Conservation (phyloP, 345 rosid species). For the Eucalyptus sideroxylon region DNA sequence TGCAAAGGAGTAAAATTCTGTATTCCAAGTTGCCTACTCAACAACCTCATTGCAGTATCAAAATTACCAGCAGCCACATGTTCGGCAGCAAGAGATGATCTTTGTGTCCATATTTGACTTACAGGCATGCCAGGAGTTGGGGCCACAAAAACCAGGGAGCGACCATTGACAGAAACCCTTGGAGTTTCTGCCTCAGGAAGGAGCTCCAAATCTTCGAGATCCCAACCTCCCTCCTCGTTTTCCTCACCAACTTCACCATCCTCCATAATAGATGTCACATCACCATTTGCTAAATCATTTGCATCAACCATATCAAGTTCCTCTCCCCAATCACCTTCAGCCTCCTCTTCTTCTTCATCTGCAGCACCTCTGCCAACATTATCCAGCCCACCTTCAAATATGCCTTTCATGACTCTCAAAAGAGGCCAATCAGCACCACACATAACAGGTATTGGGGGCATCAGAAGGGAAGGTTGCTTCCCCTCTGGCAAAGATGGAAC, state of each 20-base stretch:
- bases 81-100: constrained; percentile 84
- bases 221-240: constrained; percentile 83
- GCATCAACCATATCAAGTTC: constrained; percentile 64
- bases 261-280: constrained; percentile 36
- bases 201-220: constrained; percentile 79
- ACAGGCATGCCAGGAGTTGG: constrained; percentile 87
- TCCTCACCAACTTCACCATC: constrained; percentile 62
- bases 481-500: constrained; percentile 72
- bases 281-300: constrained; percentile 60
- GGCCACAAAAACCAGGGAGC: constrained; percentile 62
- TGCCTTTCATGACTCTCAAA: constrained; percentile 83
- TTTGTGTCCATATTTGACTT: constrained; percentile 80
- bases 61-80: constrained; percentile 94
- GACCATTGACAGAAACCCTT: constrained; percentile 37
- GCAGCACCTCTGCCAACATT: constrained; percentile 30
- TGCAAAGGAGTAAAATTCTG: constrained; percentile 62
- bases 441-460: constrained; percentile 67
- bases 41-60: constrained; percentile 87
- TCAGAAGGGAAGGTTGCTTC: constrained; percentile 55
- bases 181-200: constrained; percentile 87
- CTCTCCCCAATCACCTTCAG: constrained; percentile 76
- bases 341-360: constrained; percentile 69
- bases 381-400: constrained; percentile 88
- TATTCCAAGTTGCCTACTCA: constrained; percentile 84
- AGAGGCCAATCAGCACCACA: constrained; percentile 97